Conservation (phyloP, 768 basidiomycete species). For the Trametes gibbosa region DNA sequence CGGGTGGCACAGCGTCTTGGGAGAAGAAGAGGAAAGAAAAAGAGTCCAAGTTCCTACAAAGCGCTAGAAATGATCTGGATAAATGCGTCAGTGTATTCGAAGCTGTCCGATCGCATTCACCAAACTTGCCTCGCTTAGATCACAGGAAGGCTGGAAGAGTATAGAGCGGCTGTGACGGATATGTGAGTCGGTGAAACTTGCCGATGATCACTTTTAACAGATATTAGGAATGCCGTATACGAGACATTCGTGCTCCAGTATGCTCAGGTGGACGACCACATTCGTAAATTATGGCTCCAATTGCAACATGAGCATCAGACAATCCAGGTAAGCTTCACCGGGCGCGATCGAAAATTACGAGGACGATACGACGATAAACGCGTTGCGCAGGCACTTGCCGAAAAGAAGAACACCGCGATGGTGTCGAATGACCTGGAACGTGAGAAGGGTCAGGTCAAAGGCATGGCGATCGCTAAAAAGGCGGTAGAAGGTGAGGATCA, state of each 20-base stretch:
- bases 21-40: conserved; percentile 30
- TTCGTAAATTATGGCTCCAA: conserved; percentile 25
- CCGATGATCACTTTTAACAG: neutral
- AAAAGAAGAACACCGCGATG: conserved; percentile 13
- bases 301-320: conserved; percentile 21
- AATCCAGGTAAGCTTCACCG: conserved; percentile 11
- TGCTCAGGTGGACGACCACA: conserved; percentile 27
- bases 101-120: neutral
- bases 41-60: conserved; percentile 23
- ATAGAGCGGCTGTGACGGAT: conserved; percentile 16
- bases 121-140: conserved; percentile 8
- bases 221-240: conserved; percentile 21
- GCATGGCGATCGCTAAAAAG: conserved; percentile 27
- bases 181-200: conserved; percentile 12
- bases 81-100: conserved; percentile 19
- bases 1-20: conserved; percentile 20
- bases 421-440: conserved; percentile 20
- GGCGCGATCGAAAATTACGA: too few relatives aligned
- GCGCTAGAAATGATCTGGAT: conserved; percentile 18
- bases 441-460: conserved; percentile 28
- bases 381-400: conserved; percentile 11
- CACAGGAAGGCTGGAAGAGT: conserved; percentile 12
- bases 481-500: conserved; percentile 25
- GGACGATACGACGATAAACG: too few relatives aligned
- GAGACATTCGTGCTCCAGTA: conserved; percentile 28